Percentiles rank a stretch among this genome's conserved stretches.
Conservation (phyloP, 139 green algal genomes). For the Chlorella vulgaris region DNA sequence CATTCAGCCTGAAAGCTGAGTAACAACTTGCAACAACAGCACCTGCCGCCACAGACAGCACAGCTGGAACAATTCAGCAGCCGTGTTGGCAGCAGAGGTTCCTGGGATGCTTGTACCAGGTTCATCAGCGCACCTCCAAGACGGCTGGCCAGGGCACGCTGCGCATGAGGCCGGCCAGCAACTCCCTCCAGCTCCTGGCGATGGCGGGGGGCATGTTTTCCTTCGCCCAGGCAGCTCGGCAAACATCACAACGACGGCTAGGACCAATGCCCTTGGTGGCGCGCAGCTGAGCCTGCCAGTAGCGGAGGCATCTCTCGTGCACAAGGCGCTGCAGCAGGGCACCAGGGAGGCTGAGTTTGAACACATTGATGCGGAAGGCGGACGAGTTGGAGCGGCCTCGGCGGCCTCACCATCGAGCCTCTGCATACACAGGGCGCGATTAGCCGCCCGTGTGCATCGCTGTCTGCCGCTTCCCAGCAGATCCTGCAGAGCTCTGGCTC, state of each 20-base stretch:
- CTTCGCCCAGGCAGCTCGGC: background rate
- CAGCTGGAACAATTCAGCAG: too few species aligned
- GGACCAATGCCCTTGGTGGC: slow-evolving; percentile 1
- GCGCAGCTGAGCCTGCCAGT: slow-evolving; percentile 27
- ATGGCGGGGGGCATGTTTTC: background rate
- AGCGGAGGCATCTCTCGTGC: background rate
- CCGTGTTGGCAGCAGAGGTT: too few species aligned
- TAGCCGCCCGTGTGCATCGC: background rate
- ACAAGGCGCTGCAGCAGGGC: slow-evolving; percentile 6
- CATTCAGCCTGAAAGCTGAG: too few species aligned
- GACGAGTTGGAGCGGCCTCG: too few species aligned
- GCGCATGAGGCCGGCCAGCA: background rate
- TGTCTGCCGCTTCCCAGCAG: slow-evolving; percentile 12
- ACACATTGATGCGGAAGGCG: too few species aligned
- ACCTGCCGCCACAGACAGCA: too few species aligned
- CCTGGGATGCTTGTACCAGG: too few species aligned
- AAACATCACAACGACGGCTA: slow-evolving; percentile 12
- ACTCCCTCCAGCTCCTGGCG: background rate
- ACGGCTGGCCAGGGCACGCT: slow-evolving; percentile 6
- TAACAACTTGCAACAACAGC: too few species aligned
- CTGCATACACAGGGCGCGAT: slow-evolving; percentile 17
- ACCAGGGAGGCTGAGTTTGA: background rate
- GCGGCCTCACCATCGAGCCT: slow-evolving; percentile 19
- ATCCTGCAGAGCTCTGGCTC: slow-evolving; percentile 1
- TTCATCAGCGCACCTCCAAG: background rate